Evolutionary conservation across 495 filamentous ascomycete genomes (phyloP), one percentile per base, ranked within the genome.

Genomic region (Hypoxylon lenormandii): DNA sequence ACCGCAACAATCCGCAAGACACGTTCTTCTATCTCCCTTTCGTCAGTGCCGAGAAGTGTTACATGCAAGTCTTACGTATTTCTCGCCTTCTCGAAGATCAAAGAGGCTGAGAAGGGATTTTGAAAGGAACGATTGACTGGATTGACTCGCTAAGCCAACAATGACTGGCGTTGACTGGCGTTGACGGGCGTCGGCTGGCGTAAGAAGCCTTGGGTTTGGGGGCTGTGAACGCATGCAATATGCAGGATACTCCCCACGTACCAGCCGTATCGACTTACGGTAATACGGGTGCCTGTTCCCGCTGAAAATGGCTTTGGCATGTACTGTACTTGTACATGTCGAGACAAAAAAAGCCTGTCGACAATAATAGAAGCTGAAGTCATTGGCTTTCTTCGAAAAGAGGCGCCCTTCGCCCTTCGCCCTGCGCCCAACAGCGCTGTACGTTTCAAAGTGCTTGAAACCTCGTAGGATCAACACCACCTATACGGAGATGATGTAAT

Each of bases 291-390:
- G 53, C 59, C 47, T 63, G 33, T 45, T 56, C 5, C 45, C 37
- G 33, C 12, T 38, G 45, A 55, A 60, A n/a, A 28, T 13, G n/a
- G n/a, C n/a, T n/a, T n/a, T n/a, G n/a, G 10, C 21, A 55, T 55
- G 56, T 66, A 55, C 28, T 55, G 36, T 51, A 61, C 47, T 43
- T 52, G 13, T 28, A 6, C 12, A 46, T 12, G 8, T 37, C 28
- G 21, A 43, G 11, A 36, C 15, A 22, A 48, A 53, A 8, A 33
- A 26, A 26, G 30, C 30, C 30, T 11, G 36, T 40, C 38, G 59
- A 64, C 36, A 69, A 69, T 57, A 64, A 64, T 69, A 64, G 60
- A 64, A 69, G 54, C 60, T 64, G 60, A 63, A 55, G 55, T 67
- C 64, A 67, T 66, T 26, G 23, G 2, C 47, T 40, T n/a, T 66